These are phyloP conservation scores for Daldinia bambusicola DNA, from an alignment of 495 filamentous ascomycete species.

Conservation along the genomic window DNA sequence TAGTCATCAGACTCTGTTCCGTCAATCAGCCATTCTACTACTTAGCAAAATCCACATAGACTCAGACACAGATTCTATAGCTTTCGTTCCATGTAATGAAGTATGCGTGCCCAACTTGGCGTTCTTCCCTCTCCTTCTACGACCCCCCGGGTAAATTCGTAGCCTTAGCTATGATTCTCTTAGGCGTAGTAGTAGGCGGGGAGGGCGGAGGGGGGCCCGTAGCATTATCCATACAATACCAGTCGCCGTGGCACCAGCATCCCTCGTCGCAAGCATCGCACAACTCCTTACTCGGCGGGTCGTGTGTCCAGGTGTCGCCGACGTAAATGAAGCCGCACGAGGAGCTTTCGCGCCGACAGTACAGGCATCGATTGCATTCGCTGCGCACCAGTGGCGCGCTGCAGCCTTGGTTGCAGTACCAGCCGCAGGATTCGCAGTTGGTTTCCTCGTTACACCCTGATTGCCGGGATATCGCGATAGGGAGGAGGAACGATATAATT, in stretches of 20 bases:
- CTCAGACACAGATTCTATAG: too few species aligned
- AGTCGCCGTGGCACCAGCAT: conserved; percentile 40
- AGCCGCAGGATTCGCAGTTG: conserved; percentile 26
- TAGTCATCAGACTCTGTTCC: too few species aligned
- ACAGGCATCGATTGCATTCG: conserved; percentile 38
- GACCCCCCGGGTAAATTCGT: not conserved
- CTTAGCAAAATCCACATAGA: too few species aligned
- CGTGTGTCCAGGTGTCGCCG: conserved; percentile 18
- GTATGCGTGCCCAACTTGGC: conserved; percentile 12
- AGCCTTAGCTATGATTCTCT: not conserved
- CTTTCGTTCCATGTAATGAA: too few species aligned
- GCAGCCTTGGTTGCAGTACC: conserved; percentile 41
- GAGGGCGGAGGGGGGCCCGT: conserved; percentile 23
- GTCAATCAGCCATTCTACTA: too few species aligned
- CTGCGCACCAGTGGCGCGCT: conserved; percentile 10
- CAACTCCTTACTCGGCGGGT: conserved; percentile 31
- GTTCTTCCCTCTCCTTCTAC: not conserved
- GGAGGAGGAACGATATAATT: conserved; percentile 10
- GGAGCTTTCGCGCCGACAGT: conserved; percentile 44
- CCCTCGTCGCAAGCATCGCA: conserved; percentile 30
- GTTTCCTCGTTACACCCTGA: not conserved
- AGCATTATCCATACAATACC: conserved; percentile 33
- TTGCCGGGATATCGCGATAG: not conserved
- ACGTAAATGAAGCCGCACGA: conserved; percentile 34
- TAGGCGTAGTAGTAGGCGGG: conserved; percentile 13